These are phyloP conservation scores for Talaromyces funiculosus DNA, from an alignment of 2,329 filamentous ascomycete species.

Conservation along the genomic window DNA sequence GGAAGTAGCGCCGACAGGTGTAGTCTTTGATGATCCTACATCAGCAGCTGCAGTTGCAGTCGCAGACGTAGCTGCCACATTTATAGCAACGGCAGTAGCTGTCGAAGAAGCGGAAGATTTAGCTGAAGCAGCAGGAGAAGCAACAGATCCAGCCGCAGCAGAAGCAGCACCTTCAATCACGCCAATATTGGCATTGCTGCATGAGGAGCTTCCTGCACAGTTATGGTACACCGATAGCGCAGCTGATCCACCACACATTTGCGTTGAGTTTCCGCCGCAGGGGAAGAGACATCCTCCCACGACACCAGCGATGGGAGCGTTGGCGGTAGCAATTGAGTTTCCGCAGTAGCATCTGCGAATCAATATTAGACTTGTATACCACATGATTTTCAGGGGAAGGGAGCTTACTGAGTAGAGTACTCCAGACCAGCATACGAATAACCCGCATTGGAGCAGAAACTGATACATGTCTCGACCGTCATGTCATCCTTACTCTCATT, in stretches of 20 bases:
- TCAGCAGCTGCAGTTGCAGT: neutral
- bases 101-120: neutral
- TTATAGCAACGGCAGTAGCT: neutral
- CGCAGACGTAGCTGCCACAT: neutral
- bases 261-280: slow-evolving; percentile 21
- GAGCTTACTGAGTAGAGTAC: slow-evolving; percentile 18
- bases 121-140: neutral
- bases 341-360: slow-evolving; percentile 13
- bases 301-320: slow-evolving; percentile 21
- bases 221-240: slow-evolving; percentile 24
- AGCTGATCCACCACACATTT: slow-evolving; percentile 22
- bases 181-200: slow-evolving; percentile 10
- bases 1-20: neutral
- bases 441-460: slow-evolving; percentile 26
- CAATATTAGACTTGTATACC: neutral
- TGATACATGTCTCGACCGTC: slow-evolving; percentile 26
- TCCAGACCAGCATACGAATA: slow-evolving; percentile 29
- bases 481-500: slow-evolving; percentile 19
- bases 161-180: slow-evolving; percentile 10
- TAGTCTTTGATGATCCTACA: neutral
- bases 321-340: slow-evolving; percentile 6
- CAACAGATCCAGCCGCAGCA: neutral
- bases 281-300: slow-evolving; percentile 22
- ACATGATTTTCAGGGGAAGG: too few species aligned
- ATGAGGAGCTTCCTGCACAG: slow-evolving; percentile 18